Evolutionary conservation across 352 stramenopile genomes (phyloP), one percentile per base, ranked within the genome.

Genomic region (Aphanomyces astaci): DNA sequence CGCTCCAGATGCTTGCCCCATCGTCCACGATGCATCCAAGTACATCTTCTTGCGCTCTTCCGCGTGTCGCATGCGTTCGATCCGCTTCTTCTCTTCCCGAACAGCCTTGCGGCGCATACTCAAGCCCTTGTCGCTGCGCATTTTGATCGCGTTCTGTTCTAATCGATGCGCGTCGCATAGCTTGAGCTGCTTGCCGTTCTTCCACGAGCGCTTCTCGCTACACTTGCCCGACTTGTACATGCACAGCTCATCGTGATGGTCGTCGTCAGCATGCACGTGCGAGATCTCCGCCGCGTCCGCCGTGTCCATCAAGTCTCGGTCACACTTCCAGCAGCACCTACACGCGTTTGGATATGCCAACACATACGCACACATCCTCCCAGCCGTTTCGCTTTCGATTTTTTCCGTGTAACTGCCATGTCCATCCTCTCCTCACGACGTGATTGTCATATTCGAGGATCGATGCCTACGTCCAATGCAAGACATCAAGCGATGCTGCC

Each of bases 21-120:
- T 19, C 13, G 22, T 5, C 45, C 45, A 59, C 51, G 51, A 59
- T 0, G 51, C 51, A 9, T 59, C 51, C 51, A 19, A 59, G 51
- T 59, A 59, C 51, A 59, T 59, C n/a, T 59, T 59, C 30, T 59
- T 59, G 22, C 51, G 51, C 33, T 59, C 51, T 36, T 59, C 51
- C 0, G n/a, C 24, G 1, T 25, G 51, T 30, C 51, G 25, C 51
- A 59, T 4, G 22, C 51, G 51, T 13, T 59, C 51, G 51, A 15
- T 19, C 51, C 30, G 30, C 51, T 59, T 59, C 51, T 59, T 59
- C 51, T 59, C 51, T 59, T 59, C 51, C 19, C 51, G 51, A 15
- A 59, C 4, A 5, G 33, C 13, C 51, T 59, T 59, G 17, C 51
- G 51, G 5, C 51, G n/a, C 0, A 59, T 9, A 36, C 51, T 59